phyloP scores from a whole-genome alignment of 306 rosid genomes.

The Potentilla sterilis region DNA sequence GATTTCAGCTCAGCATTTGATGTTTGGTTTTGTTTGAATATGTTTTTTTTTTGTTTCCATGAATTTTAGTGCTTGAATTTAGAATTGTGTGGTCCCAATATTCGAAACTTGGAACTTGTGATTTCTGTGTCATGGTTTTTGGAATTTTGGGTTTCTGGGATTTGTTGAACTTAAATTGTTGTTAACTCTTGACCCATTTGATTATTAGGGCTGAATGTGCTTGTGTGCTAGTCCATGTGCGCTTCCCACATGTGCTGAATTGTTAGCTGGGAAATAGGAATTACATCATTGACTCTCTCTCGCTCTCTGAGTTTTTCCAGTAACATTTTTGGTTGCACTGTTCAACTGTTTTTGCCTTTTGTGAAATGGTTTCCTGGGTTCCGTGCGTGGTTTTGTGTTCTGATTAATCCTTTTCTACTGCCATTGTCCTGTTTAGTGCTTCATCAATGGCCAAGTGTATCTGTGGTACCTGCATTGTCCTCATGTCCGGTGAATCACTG shows the following conservation, averaged over 20 bases:
- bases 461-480: neutral
- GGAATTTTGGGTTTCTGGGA: slow-evolving; percentile 36
- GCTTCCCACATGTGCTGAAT: neutral
- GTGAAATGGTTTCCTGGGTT: neutral
- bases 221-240: slow-evolving; percentile 13
- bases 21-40: slow-evolving; percentile 23
- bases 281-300: neutral
- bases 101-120: slow-evolving; percentile 37
- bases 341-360: slow-evolving; percentile 8
- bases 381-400: neutral
- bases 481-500: neutral
- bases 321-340: neutral
- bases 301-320: neutral
- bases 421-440: neutral
- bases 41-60: slow-evolving; percentile 20
- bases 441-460: neutral
- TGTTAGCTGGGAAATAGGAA: slow-evolving; percentile 6
- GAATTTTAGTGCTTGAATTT: slow-evolving; percentile 25
- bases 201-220: slow-evolving; percentile 2
- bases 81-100: slow-evolving; percentile 30
- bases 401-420: neutral
- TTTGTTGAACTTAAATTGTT: slow-evolving; percentile 15
- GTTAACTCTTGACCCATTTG: neutral
- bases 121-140: slow-evolving; percentile 18
- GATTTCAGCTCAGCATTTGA: slow-evolving; percentile 23